Conservation (phyloP, 1,284 basidiomycete genomes). For the Grifola frondosa region DNA sequence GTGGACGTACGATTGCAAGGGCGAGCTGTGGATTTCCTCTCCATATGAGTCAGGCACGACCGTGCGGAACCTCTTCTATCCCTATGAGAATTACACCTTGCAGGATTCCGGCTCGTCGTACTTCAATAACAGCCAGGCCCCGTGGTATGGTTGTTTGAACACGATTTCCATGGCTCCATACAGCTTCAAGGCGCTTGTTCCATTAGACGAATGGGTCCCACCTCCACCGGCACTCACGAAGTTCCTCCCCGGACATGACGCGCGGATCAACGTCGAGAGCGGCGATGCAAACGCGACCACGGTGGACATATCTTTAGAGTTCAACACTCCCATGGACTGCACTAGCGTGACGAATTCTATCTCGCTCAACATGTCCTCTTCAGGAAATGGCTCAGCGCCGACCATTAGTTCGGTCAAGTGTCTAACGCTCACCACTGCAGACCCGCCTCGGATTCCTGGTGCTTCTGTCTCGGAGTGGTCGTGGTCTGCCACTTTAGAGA, state of each 20-base stretch:
- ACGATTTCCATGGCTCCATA: slow-evolving; percentile 68
- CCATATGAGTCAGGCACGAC: slow-evolving; percentile 62
- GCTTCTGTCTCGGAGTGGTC: slow-evolving; percentile 61
- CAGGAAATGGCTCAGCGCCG: slow-evolving; percentile 61
- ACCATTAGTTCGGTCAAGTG: slow-evolving; percentile 53
- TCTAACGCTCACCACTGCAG: slow-evolving; percentile 42
- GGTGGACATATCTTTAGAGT: slow-evolving; percentile 73
- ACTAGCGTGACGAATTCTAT: slow-evolving; percentile 60
- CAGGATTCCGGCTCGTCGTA: slow-evolving; percentile 62
- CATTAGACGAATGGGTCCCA: slow-evolving; percentile 60
- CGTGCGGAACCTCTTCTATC: slow-evolving; percentile 78
- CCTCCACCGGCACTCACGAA: slow-evolving; percentile 73
- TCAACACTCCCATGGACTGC: slow-evolving; percentile 77
- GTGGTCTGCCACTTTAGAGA: slow-evolving; percentile 71
- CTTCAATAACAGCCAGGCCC: slow-evolving; percentile 51
- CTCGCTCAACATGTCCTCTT: slow-evolving; percentile 65
- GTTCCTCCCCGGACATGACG: slow-evolving; percentile 84
- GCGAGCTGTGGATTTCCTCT: slow-evolving; percentile 67
- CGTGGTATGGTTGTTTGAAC: slow-evolving; percentile 73
- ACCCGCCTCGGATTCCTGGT: slow-evolving; percentile 48
- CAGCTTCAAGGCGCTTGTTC: slow-evolving; percentile 82
- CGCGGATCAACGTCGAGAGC: slow-evolving; percentile 55
- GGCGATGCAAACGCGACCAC: slow-evolving; percentile 56
- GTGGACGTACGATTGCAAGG: slow-evolving; percentile 61
- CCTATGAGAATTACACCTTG: slow-evolving; percentile 77